Evolutionary conservation across 2,329 filamentous ascomycete species (phyloP), one percentile per base, ranked within the genome.

Genomic region (Aspergillus tubingensis): DNA sequence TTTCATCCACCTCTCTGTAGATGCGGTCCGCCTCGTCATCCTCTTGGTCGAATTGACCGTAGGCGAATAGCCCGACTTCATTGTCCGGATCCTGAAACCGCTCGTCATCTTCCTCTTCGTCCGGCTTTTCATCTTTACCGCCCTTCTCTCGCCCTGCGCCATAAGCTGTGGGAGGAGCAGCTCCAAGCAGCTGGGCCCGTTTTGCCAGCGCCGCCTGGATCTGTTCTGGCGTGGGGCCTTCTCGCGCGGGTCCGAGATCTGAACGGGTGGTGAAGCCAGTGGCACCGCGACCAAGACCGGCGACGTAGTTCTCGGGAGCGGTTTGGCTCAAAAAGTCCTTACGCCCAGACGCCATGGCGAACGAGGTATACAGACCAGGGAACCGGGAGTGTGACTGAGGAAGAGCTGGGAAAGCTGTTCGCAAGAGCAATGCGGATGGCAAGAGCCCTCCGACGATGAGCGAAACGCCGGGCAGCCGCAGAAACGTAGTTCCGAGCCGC

Each of bases 201-300:
- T 97, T 97, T 52, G 93, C 93, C 68, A 99, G 89, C 63, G 92
- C 93, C 77, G 96, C 95, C 77, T 98, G 97, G 80, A 99, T 97
- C 79, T 98, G 94, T 75, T 99, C 95, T 71, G 97, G 94, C 62
- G 91, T 96, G 52, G 95, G 95, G 15, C 95, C 95, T 81, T 97
- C 94, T 70, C 94, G 87, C 61, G 94, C 94, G 54, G 96, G 95
- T 60, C 96, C 95, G 60, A 99, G 83, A 84, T 99, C 95, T 59
- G 94, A 98, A 71, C 96, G 88, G 43, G 95, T 99, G 15, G 95
- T 98, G 81, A 99, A 99, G 62, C 96, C 95, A 7, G 95, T 99
- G 21, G 96, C 96, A 80, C 95, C 95, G 84, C 96, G 91, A 79
- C 95, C 95, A 65, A 99, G 88, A 85, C 95, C 95, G 65, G 95